Percentiles rank a stretch among this genome's conserved stretches.
These are phyloP conservation scores for Lecanicillium sp. DNA, from an alignment of 2,329 filamentous ascomycete genomes.

Conservation along the genomic window DNA sequence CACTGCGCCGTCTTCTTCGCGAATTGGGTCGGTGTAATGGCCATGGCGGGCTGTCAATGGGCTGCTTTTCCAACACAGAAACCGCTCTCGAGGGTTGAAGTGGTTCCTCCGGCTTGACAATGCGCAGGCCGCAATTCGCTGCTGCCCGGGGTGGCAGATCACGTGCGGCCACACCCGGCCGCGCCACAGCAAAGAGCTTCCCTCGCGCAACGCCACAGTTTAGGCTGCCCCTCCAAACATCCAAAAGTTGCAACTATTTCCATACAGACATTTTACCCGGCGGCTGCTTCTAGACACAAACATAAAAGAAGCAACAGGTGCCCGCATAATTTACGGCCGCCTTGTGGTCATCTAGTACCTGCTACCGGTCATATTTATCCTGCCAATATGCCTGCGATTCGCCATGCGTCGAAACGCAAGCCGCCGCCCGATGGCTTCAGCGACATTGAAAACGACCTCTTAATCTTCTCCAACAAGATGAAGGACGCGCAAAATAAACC, in stretches of 20 bases:
- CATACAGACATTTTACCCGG: too few relatives aligned
- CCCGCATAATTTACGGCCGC: background rate
- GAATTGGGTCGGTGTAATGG: conserved; percentile 89
- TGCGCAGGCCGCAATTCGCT: background rate
- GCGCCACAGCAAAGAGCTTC: background rate
- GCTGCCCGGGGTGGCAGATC: background rate
- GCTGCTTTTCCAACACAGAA: background rate
- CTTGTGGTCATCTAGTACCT: too few relatives aligned
- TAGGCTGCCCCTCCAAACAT: conserved; percentile 3
- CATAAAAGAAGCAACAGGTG: background rate
- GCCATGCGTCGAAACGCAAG: conserved; percentile 69
- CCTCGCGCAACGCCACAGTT: conserved; percentile 2
- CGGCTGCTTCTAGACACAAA: too few relatives aligned
- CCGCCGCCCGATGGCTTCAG: conserved; percentile 79
- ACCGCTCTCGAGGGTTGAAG: conserved; percentile 2
- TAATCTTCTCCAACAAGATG: conserved; percentile 86
- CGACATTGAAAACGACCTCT: conserved; percentile 79
- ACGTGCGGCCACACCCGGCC: conserved; percentile 1
- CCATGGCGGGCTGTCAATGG: conserved; percentile 52
- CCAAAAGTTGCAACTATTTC: background rate
- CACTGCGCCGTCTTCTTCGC: conserved; percentile 73
- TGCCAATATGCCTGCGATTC: conserved; percentile 69
- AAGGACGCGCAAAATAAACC: conserved; percentile 91
- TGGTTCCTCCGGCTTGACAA: conserved; percentile 1
- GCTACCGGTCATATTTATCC: too few relatives aligned